Evolutionary conservation across 148 eudicot species (phyloP).

Genomic region (Polygonum aviculare): DNA sequence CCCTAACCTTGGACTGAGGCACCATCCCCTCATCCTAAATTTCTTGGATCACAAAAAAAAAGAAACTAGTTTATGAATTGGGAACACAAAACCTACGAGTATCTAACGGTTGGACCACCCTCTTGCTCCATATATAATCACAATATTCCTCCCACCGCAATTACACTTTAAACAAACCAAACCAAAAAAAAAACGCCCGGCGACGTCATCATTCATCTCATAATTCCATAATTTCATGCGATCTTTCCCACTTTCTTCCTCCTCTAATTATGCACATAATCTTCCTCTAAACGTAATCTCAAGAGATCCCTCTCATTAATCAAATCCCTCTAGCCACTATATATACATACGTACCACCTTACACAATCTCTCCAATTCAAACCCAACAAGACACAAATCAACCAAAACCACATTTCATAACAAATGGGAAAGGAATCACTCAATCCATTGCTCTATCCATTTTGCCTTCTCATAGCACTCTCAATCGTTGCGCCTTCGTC

Average conservation of each 20-base stretch:
- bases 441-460: not conserved
- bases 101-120: not conserved
- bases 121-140: not conserved
- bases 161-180: not conserved
- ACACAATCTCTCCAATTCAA: not conserved
- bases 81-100: not conserved
- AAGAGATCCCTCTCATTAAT: not conserved
- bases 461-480: not conserved
- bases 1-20: no score
- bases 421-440: not conserved
- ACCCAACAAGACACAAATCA: not conserved
- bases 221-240: not conserved
- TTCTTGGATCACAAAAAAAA: no score
- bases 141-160: not conserved
- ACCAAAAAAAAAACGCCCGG: not conserved
- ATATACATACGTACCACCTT: not conserved
- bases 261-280: not conserved
- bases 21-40: no score
- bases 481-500: not conserved
- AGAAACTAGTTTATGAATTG: not conserved
- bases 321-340: not conserved
- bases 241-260: not conserved
- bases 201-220: not conserved
- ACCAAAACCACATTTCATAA: not conserved
- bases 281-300: not conserved